Base-by-base conservation (phyloP, 2,329 filamentous ascomycete species). In the Aureobasidium melanogenum region DNA sequence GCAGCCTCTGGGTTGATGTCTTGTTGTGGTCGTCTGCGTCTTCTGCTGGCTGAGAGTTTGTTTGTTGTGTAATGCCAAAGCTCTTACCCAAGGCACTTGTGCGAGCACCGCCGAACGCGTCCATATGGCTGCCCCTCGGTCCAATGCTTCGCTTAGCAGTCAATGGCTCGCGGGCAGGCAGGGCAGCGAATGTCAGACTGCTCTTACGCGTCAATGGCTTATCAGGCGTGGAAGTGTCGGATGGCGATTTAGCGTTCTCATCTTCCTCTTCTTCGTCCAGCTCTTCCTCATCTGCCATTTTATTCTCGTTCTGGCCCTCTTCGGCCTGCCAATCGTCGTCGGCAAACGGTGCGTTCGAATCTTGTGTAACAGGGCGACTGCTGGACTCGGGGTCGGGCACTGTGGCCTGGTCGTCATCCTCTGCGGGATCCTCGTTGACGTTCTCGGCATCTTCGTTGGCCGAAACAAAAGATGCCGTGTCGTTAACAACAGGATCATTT, bases 181-280 rank as follows among this genome's bases (percentile, higher is more conserved):
- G 80, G 19, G 94, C 91, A 39, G 94, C 91, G 75, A 99, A 97
- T 63, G 89, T 96, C 63, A 99, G 81, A 72, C 93, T 97, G 75
- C 92, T 96, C 79, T 97, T 97, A 63, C 93, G 87, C 66, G 95
- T 83, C 32, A 89, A 79, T 1, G 88, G 88, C 66, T 89, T 82
- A 52, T 88, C 84, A 0, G 89, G 89, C 67, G 88, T 92, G 0
- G 88, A 90, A 0, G 78, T 81, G 51, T 89, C 87, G 2, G 87
- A 89, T 17, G 83, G 82, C 3, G 86, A 88, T 63, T 80, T 77
- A 24, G 60, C 39, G 15, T 64, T 64, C 12, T 63, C 66, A 50
- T 67, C 82, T 41, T 83, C 80, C 50, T 68, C 68, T 19, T 76
- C 74, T 15, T 75, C 70, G 28, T 75, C 72, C 24, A 74, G 71